Conservation (phyloP, 306 rosid genomes). For the Gleditsia sinensis region DNA sequence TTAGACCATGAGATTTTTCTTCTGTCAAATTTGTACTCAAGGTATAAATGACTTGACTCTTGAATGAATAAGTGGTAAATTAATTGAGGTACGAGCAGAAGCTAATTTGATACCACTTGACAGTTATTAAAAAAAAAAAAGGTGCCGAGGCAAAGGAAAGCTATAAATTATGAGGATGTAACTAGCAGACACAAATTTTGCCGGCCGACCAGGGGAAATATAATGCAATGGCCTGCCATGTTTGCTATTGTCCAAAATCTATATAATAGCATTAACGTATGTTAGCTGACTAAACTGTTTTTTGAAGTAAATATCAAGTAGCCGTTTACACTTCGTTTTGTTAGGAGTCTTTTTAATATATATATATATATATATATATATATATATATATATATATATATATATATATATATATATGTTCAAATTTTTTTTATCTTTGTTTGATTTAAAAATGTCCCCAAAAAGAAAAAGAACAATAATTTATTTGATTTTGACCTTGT, state of each 20-base stretch:
- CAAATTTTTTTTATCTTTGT: no score
- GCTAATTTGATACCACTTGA: no score
- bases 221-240: slow-evolving; percentile 32
- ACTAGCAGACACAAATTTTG: slow-evolving; percentile 35
- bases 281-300: not conserved
- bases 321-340: not conserved
- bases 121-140: no score
- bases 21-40: not conserved
- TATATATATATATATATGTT: no score
- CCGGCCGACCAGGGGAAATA: slow-evolving; percentile 38
- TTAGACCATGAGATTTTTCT: not conserved
- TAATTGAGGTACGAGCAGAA: not conserved
- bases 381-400: no score
- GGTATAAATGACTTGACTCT: no score
- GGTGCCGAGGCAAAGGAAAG: not conserved
- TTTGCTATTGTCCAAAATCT: slow-evolving; percentile 9
- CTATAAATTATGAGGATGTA: slow-evolving; percentile 1
- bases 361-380: no score
- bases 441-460: no score
- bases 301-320: not conserved
- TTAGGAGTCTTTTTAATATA: not conserved
- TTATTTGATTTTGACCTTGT: no score
- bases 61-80: no score
- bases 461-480: no score
- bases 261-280: not conserved